Evolutionary conservation across 495 filamentous ascomycete genomes (phyloP).

Genomic region (Xylaria grammica): DNA sequence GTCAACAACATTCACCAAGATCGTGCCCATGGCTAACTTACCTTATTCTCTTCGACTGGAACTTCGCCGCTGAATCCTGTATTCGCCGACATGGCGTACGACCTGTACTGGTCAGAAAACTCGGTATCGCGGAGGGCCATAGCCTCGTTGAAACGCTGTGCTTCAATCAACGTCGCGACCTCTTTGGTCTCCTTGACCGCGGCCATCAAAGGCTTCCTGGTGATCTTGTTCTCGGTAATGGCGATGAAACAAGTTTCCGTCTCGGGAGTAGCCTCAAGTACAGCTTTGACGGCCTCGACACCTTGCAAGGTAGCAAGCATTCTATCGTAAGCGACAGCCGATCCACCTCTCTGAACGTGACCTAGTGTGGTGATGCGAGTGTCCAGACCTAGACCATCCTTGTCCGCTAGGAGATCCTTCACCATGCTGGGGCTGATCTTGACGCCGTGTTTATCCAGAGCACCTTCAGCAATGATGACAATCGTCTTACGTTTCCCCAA

Average conservation of each 20-base stretch:
- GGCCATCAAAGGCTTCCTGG: slow-evolving; percentile 83
- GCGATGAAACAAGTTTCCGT: slow-evolving; percentile 94
- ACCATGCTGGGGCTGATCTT: slow-evolving; percentile 81
- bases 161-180: slow-evolving; percentile 79
- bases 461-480: slow-evolving; percentile 96
- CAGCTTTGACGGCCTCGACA: slow-evolving; percentile 93
- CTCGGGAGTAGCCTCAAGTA: slow-evolving; percentile 88
- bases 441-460: slow-evolving; percentile 82
- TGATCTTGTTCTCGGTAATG: slow-evolving; percentile 97
- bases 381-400: slow-evolving; percentile 73
- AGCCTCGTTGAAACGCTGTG: slow-evolving; percentile 80
- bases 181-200: slow-evolving; percentile 84
- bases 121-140: slow-evolving; percentile 90
- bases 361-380: slow-evolving; percentile 95
- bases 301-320: slow-evolving; percentile 93
- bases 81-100: slow-evolving; percentile 86
- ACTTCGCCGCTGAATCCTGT: slow-evolving; percentile 50
- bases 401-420: slow-evolving; percentile 84
- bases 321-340: slow-evolving; percentile 91
- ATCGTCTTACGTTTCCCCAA: slow-evolving; percentile 96
- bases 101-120: slow-evolving; percentile 89
- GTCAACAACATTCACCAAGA: slow-evolving; percentile 28
- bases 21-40: slow-evolving; percentile 39
- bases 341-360: slow-evolving; percentile 93
- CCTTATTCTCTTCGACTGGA: slow-evolving; percentile 73